A percentile compares a stretch with the other conserved stretches of the same genome.
These are phyloP conservation scores for Testicularia cyperi DNA, from an alignment of 1,284 basidiomycete species.

Conservation along the genomic window DNA sequence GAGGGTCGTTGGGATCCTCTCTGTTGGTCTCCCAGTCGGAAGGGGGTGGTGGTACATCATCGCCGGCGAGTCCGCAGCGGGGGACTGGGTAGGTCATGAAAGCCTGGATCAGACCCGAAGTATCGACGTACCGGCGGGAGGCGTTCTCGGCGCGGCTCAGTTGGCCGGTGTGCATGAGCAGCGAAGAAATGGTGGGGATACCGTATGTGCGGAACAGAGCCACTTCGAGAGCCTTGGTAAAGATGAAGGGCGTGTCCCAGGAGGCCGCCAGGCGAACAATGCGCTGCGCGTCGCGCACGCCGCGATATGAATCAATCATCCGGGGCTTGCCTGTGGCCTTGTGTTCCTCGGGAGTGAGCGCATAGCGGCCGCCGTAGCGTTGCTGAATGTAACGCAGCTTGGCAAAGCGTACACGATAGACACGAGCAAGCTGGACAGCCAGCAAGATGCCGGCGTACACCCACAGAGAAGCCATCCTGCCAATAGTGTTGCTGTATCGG, in stretches of 20 bases:
- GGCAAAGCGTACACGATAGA: conserved; percentile 8
- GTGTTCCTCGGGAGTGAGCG: conserved; percentile 3
- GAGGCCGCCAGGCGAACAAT: conserved; percentile 15
- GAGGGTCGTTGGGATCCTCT: conserved; percentile 27
- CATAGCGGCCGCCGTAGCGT: conserved; percentile 26
- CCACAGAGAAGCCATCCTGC: too few relatives aligned
- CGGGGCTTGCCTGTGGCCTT: conserved; percentile 13
- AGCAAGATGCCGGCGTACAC: too few relatives aligned
- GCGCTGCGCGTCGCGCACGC: conserved; percentile 33
- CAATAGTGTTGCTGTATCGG: too few relatives aligned
- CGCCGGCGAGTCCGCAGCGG: conserved; percentile 67
- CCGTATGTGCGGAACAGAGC: conserved; percentile 39
- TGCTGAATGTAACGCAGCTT: conserved; percentile 14
- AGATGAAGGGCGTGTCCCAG: conserved; percentile 16
- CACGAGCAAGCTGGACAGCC: too few relatives aligned
- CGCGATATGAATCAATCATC: conserved; percentile 32
- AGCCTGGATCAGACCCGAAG: conserved; percentile 41
- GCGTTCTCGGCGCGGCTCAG: conserved; percentile 29
- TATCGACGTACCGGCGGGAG: conserved; percentile 27
- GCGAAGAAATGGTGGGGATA: conserved; percentile 32
- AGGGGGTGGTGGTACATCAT: conserved; percentile 65
- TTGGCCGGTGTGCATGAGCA: conserved; percentile 32
- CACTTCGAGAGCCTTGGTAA: conserved; percentile 26
- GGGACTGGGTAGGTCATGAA: conserved; percentile 70
- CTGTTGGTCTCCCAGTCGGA: conserved; percentile 16